Percentiles rank a stretch among this genome's conserved stretches.
Conservation (phyloP, 2,329 filamentous ascomycete genomes). For the Aureobasidium namibiae region DNA sequence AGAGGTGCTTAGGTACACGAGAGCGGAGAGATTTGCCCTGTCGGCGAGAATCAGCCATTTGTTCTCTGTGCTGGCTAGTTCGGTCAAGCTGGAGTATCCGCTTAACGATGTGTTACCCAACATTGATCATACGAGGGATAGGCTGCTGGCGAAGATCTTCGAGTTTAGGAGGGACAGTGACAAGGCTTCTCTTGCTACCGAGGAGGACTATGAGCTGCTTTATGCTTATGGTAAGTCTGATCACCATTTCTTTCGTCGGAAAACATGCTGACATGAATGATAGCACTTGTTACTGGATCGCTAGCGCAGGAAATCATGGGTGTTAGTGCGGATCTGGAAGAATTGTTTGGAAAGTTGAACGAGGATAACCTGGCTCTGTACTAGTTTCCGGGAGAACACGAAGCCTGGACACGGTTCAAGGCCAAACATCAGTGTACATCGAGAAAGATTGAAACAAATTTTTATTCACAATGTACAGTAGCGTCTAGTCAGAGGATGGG, state of each 20-base stretch:
- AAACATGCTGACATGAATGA: constrained; percentile 8
- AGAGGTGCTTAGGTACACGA: constrained; percentile 70
- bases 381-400: constrained; percentile 21
- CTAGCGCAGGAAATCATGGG: constrained; percentile 47
- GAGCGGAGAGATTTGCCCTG: constrained; percentile 67
- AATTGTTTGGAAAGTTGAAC: constrained; percentile 52
- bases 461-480: not conserved
- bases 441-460: not conserved
- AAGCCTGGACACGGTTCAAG: no score
- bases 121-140: constrained; percentile 70
- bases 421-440: not conserved
- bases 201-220: constrained; percentile 79
- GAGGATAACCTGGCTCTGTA: constrained; percentile 54
- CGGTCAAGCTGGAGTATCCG: constrained; percentile 89
- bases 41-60: constrained; percentile 89
- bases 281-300: constrained; percentile 55
- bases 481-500: not conserved
- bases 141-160: constrained; percentile 78
- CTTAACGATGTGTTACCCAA: constrained; percentile 82
- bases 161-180: constrained; percentile 68
- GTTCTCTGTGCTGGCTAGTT: constrained; percentile 75
- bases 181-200: constrained; percentile 44
- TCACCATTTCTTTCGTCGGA: no score
- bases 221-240: constrained; percentile 70
- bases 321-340: constrained; percentile 49